Conservation (phyloP, 2,329 filamentous ascomycete species). For the Truncatella angustata region DNA sequence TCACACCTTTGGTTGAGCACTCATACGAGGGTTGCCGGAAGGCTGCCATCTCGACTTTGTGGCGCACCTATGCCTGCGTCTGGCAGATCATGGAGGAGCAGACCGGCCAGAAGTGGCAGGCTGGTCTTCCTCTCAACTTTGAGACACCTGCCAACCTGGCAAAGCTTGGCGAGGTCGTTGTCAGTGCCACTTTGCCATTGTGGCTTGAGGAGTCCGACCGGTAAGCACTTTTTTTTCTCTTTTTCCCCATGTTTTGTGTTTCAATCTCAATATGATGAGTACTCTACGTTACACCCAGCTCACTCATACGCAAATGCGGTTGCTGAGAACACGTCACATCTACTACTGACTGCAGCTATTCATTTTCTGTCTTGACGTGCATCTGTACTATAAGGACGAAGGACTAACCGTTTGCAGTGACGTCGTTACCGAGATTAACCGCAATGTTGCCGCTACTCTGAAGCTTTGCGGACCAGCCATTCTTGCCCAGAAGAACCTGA, state of each 20-base stretch:
- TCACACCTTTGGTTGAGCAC: slow-evolving; percentile 81
- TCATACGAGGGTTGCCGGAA: slow-evolving; percentile 91
- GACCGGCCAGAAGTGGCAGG: slow-evolving; percentile 78
- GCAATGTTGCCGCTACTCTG: slow-evolving; percentile 84
- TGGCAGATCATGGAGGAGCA: slow-evolving; percentile 84
- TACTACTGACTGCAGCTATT: slow-evolving; percentile 19
- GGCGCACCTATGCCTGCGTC: slow-evolving; percentile 89
- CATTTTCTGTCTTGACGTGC: slow-evolving; percentile 18
- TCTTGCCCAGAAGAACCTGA: slow-evolving; percentile 68
- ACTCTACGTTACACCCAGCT: slow-evolving; percentile 96
- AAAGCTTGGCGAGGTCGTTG: slow-evolving; percentile 83
- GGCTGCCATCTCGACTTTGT: slow-evolving; percentile 85
- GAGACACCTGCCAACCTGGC: slow-evolving; percentile 75
- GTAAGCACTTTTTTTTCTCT: slow-evolving; percentile 58
- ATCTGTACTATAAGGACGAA: slow-evolving; percentile 3
- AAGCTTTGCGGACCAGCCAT: slow-evolving; percentile 89
- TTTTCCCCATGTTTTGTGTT: slow-evolving; percentile 19
- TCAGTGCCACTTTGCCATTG: slow-evolving; percentile 77
- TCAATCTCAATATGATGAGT: slow-evolving; percentile 70
- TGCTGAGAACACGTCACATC: slow-evolving; percentile 81
- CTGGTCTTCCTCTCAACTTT: slow-evolving; percentile 80
- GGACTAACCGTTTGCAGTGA: slow-evolving; percentile 56
- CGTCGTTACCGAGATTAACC: slow-evolving; percentile 92
- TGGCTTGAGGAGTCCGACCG: slow-evolving; percentile 91
- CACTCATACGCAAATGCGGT: slow-evolving; percentile 92